Conservation (phyloP, 495 filamentous ascomycete species). For the Trichoderma virens region DNA sequence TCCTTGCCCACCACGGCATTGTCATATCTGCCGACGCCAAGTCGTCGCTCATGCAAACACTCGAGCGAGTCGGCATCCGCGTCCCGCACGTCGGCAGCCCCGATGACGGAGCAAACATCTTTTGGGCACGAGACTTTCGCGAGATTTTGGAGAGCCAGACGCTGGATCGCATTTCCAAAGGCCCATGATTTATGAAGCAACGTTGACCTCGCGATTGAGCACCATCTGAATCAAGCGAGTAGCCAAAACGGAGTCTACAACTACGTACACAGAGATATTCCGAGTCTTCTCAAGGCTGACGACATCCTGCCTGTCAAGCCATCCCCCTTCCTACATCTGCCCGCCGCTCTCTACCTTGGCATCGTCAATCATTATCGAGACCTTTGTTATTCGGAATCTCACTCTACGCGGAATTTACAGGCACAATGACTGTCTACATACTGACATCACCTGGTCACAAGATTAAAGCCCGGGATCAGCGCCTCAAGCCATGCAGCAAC, state of each 20-base stretch:
- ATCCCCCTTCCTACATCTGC: too few species aligned
- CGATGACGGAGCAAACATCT: neutral
- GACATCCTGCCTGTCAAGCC: too few species aligned
- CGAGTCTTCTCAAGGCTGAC: too few species aligned
- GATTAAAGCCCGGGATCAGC: neutral
- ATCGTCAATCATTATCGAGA: neutral
- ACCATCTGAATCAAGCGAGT: too few species aligned
- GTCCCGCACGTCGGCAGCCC: slow-evolving; percentile 21
- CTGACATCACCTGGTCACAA: neutral
- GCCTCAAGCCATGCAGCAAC: neutral
- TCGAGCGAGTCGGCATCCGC: slow-evolving; percentile 22
- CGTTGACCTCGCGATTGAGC: too few species aligned
- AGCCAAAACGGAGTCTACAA: too few species aligned
- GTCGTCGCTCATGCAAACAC: slow-evolving; percentile 23
- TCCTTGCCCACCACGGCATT: slow-evolving; percentile 22
- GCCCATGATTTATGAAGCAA: too few species aligned
- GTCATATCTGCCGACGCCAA: slow-evolving; percentile 22
- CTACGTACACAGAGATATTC: too few species aligned
- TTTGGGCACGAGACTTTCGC: slow-evolving; percentile 11
- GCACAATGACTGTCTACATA: slow-evolving; percentile 1
- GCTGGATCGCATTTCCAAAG: neutral
- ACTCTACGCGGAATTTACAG: neutral
- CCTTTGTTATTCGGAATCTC: neutral
- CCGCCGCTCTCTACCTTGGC: too few species aligned
- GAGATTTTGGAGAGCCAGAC: slow-evolving; percentile 7